Evolutionary conservation across 129 eudicot genomes (phyloP), one percentile per base, ranked within the genome.

Genomic region (Flaveria brownii): DNA sequence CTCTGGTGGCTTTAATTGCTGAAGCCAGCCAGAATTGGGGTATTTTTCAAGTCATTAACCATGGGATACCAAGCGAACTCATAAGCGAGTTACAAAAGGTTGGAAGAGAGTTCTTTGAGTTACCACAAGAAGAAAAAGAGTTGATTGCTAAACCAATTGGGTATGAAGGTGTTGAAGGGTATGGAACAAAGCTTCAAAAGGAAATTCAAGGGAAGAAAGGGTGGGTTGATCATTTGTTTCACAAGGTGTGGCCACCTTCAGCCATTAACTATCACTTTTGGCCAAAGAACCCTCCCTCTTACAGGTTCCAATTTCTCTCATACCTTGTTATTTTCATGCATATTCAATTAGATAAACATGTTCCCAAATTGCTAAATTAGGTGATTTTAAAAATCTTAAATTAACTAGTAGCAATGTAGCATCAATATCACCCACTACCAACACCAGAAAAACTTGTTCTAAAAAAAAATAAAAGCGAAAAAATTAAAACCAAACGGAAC

Each of bases 211-310:
- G 87, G 8, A 88, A 85, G 71, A 93, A 84, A 73, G 97, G 89
- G 2, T 93, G 98, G 98, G 97, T 93, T 61, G 97, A 91, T 86
- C 96, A 91, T 69, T 72, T 91, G 80, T 94, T 94, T 67, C 89
- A 94, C 62, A 84, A 61, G 66, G 82, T 91, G 22, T 91, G 97
- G 92, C 98, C 98, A 47, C 89, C 93, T 78, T 62, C 91, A 56
- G 77, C 77, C 6, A 72, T 93, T 71, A 81, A 88, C 71, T 83
- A 91, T 64, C 68, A 77, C 0, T 88, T 85, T 54, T 91, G 98
- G 98, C 98, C 98, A 1, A 84, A 85, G 33, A 93, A 80, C 54
- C 98, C 98, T 14, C 85, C 98, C 60, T 74, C 85, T 55, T 93
- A 91, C 76, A 87, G 93, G 98, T 93, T 65, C 8, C 20, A n/a